Base-by-base conservation (phyloP, 208 protist genomes). In the Trypanosoma caninum region DNA sequence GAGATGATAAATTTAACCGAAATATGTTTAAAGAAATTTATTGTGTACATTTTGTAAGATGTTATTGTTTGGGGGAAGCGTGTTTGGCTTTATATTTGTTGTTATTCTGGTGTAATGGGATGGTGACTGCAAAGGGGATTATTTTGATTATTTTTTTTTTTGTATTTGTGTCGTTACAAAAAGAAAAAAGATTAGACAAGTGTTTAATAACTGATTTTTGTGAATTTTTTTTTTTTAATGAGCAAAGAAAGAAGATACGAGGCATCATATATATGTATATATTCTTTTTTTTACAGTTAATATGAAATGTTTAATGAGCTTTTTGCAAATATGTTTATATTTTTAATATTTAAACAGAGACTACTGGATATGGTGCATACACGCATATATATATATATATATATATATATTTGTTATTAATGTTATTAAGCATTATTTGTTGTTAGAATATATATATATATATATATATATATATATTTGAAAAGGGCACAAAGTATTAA, bases 381-480 rank as follows among this genome's bases (percentile, higher is more conserved):
- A 48, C 25, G 31, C 25, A 35, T 62, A 16, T 62, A 42, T 40
- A 38, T 52, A 10, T 64, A 40, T 52, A 30, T 41, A 11, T 40
- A 35, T 37, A 28, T 62, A 52, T 52, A 25, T 47, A 47, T 45
- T 20, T 14, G 11, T n/a, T 20, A 28, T 20, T 13, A 3, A n/a
- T n/a, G n/a, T n/a, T 40, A 40, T 40, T 16, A 40, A 18, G 40
- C 16, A 13, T 23, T 44, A 5, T 4, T 58, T 3, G 1, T 10
- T 33, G 8, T 58, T 6, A 11, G 7, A 28, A 58, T 51, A 52
- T 52, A 28, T 37, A 52, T 42, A 52, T 62, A 52, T 52, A 37
- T 52, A 52, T 52, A 52, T 60, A 56, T 53, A 35, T 56, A 22
- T 44, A 31, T 6, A 18, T 41, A 22, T 31, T 18, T 18, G 14